Evolutionary conservation across 1,139 yeast species (phyloP), one percentile per base, ranked within the genome.

Genomic region (Candida sp.): DNA sequence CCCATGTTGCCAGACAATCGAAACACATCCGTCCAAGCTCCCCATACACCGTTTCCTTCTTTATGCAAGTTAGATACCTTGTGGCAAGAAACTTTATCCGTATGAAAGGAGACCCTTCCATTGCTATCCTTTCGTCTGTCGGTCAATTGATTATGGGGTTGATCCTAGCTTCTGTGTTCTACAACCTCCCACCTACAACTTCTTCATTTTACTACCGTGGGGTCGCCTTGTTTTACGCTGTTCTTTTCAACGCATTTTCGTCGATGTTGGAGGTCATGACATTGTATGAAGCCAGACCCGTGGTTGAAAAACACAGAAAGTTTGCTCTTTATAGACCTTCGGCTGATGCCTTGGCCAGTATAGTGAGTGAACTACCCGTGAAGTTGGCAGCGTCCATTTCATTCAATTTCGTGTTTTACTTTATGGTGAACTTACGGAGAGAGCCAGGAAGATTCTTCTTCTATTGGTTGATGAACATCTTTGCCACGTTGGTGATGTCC

Each of bases 281-380:
- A 49, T 71, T 83, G 45, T 85, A 78, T 59, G 83, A 81, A 48
- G 78, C 81, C 48, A 78, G 90, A 63, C 83, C 84, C 12, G 80
- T 85, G 58, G 73, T 84, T 48, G 81, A 81, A 55, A 85, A 85
- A 63, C 90, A 85, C 59, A 82, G 81, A 58, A 75, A 80, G 26
- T 85, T 79, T 61, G 85, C 88, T 3, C 75, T 85, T 67, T 86
- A 85, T 59, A 85, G 84, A 54, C 83, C 86, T 26, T 79, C 88
- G 27, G 86, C 86, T 17, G 89, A 85, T 64, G 84, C 88, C 4
- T 62, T 84, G 46, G 86, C 85, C 51, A 77, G 78, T 51, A 73
- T 84, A 57, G 63, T 84, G 48, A 78, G 87, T 31, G 87, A 84
- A 59, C 64, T 84, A 48, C 90, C 90, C 4, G 69, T 77, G 27